Percentiles rank a stretch among this genome's conserved stretches.
Evolutionary conservation across 108 stramenopile genomes (phyloP).

Genomic region (Cyclotella atomus): DNA sequence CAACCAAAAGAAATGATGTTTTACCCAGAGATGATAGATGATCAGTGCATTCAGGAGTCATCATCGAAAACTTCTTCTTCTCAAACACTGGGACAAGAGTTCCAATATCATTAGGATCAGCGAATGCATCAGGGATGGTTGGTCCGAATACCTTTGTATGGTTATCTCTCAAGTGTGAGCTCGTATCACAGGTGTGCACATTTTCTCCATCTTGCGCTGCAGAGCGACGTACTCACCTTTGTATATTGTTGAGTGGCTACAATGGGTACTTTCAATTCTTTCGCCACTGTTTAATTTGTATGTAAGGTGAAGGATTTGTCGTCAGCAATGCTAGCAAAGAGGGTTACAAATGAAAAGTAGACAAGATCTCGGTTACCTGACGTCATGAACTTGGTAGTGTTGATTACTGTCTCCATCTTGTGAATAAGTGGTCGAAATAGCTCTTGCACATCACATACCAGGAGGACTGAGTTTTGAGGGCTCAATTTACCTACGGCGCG

Average conservation of each 20-base stretch:
- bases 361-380: too few species aligned
- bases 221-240: too few species aligned
- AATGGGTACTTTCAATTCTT: slow-evolving; percentile 81
- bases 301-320: too few species aligned
- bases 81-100: slow-evolving; percentile 66
- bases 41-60: slow-evolving; percentile 70
- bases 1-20: slow-evolving; percentile 83
- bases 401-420: slow-evolving; percentile 79
- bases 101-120: slow-evolving; percentile 56
- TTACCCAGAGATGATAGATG: slow-evolving; percentile 50
- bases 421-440: slow-evolving; percentile 92
- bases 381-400: slow-evolving; percentile 88
- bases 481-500: slow-evolving; percentile 84
- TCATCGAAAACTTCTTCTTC: slow-evolving; percentile 96
- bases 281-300: too few species aligned
- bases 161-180: too few species aligned
- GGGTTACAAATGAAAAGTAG: too few species aligned
- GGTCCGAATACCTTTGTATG: slow-evolving; percentile 94
- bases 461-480: slow-evolving; percentile 68
- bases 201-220: too few species aligned
- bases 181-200: too few species aligned
- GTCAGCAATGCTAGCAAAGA: too few species aligned
- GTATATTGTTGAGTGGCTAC: slow-evolving; percentile 97
- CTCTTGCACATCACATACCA: slow-evolving; percentile 96
- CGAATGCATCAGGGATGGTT: slow-evolving; percentile 76